Conservation (phyloP, 176 grass and related monocot genomes). For the Oryza nivara region DNA sequence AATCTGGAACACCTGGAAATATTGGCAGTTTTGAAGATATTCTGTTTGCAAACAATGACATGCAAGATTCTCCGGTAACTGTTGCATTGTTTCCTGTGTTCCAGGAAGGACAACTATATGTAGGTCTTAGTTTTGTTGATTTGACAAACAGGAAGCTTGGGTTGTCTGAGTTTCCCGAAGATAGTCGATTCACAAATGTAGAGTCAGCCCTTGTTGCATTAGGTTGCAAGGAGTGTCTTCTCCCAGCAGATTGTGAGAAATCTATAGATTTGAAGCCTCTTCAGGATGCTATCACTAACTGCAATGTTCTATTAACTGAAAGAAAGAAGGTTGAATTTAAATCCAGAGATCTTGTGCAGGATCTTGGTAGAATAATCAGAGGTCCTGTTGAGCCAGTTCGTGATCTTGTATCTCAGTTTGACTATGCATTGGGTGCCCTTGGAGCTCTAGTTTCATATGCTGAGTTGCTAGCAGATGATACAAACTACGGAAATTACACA, state of each 20-base stretch:
- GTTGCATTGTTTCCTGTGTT: conserved; percentile 75
- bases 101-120: conserved; percentile 69
- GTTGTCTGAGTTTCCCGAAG: conserved; percentile 86
- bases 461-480: conserved; percentile 90
- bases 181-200: conserved; percentile 90
- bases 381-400: conserved; percentile 86
- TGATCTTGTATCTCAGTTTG: conserved; percentile 87
- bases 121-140: conserved; percentile 92
- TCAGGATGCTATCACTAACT: conserved; percentile 68
- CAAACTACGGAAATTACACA: conserved; percentile 75
- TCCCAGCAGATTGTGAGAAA: conserved; percentile 74
- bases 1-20: conserved; percentile 94
- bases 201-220: conserved; percentile 86
- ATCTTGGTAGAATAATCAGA: conserved; percentile 89
- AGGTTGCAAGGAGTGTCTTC: conserved; percentile 95
- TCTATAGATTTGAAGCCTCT: conserved; percentile 77
- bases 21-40: conserved; percentile 96
- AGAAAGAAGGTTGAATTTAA: conserved; percentile 92
- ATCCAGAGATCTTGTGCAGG: conserved; percentile 86
- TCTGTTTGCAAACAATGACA: conserved; percentile 98
- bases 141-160: conserved; percentile 87
- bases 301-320: conserved; percentile 76
- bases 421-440: conserved; percentile 76
- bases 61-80: conserved; percentile 88
- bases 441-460: conserved; percentile 79